Evolutionary conservation across 73 alveolate genomes (phyloP).

Genomic region (Blepharisma japonicum): DNA sequence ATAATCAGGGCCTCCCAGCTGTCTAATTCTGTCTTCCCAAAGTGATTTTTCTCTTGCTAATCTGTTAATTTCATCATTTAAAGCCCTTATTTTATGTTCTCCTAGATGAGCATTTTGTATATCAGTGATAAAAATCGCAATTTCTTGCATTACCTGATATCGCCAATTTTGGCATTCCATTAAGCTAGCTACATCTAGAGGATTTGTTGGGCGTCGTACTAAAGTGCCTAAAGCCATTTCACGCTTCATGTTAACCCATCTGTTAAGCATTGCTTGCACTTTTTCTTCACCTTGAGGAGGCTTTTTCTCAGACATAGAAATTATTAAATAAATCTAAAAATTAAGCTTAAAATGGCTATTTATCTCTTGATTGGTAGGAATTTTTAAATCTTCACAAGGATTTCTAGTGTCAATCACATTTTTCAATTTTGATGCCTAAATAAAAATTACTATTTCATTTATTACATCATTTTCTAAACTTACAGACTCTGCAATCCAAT

Average conservation of each 20-base stretch:
- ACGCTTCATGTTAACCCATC: constrained; percentile 91
- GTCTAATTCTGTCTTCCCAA: constrained; percentile 93
- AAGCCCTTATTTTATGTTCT: constrained; percentile 91
- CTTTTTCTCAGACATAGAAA: neutral
- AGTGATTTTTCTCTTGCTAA: constrained; percentile 81
- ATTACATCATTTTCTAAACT: neutral
- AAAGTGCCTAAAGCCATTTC: constrained; percentile 66
- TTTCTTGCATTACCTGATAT: constrained; percentile 74
- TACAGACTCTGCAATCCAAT: constrained; percentile 1
- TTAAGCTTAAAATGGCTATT: too few relatives aligned
- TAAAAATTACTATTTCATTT: neutral
- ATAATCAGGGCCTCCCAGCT: constrained; percentile 97
- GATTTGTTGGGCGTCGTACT: constrained; percentile 72
- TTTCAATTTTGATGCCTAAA: neutral
- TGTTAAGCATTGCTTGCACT: constrained; percentile 91
- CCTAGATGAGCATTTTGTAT: constrained; percentile 97
- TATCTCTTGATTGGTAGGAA: constrained; percentile 8
- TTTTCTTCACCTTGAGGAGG: constrained; percentile 71
- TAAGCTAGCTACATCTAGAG: constrained; percentile 33
- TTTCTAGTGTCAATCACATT: neutral
- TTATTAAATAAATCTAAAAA: too few relatives aligned
- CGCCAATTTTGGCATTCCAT: constrained; percentile 34
- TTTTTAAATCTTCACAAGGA: neutral
- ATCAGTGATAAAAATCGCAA: constrained; percentile 78
- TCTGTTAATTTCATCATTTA: constrained; percentile 94